Base-by-base conservation (phyloP, 225 moss, liverwort and hornwort species). In the Polytrichum commune region DNA sequence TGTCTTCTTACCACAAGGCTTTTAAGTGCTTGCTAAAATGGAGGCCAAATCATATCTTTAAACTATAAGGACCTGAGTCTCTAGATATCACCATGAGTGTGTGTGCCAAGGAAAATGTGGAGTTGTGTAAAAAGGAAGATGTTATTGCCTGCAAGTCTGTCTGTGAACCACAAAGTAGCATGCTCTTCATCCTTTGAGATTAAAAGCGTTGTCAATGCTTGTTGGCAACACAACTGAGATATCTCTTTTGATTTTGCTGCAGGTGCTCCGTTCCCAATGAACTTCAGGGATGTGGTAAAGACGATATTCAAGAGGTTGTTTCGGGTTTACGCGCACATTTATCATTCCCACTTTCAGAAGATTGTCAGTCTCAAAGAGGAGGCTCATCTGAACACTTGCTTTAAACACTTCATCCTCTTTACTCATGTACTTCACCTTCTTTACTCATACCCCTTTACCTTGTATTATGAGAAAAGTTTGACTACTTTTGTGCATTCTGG, bases 361-460 rank as follows among this genome's bases (percentile, higher is more conserved):
- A 89, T 89, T 32, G 89, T 89, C 60, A 84, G 83, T 65, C 75
- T 89, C 7, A 81, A 89, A 24, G 86, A 86, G 73, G 89, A 89
- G 75, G 89, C 89, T 28, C 89, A 89, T 73, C 74, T 89, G 68
- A 89, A 89, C 66, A 89, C 89, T 54, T 89, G 89, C 75, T 89
- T 89, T 84, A 89, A 89, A 76, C 89, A 89, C 72, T 89, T 89
- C 81, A 89, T 89, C 72, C 89, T 89, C 32, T 89, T 86, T 69
- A 89, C 89, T 26, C 68, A 89, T 74, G 86, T 86, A 70, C 77
- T 19, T 19, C 55, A 24, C 5, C 22, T 19, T n/a, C n/a, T 23
- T 23, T 4, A 46, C 58, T 58, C 22, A 19, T 57, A 5, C 5
- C 62, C 16, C 10, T 24, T 26, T 24, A 63, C 27, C 62, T 63